phyloP scores from a whole-genome alignment of 1,139 yeast genomes.

The Yamadazyma dendronema region DNA sequence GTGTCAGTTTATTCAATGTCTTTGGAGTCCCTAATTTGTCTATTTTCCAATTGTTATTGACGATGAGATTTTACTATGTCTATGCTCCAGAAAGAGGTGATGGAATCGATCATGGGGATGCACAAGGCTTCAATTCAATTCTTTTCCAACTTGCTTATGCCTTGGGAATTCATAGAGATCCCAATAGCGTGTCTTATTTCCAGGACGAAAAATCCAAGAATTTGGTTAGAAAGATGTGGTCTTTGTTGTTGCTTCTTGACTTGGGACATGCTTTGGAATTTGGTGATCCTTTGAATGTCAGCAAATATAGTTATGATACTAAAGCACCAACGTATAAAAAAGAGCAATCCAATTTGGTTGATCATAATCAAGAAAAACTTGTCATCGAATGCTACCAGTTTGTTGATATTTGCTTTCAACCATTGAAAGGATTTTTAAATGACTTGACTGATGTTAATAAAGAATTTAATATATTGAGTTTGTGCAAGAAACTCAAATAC shows the following conservation, averaged over 20 bases:
- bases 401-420: conserved; percentile 12
- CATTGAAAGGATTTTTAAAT: conserved; percentile 13
- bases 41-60: conserved; percentile 47
- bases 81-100: conserved; percentile 52
- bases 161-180: conserved; percentile 47
- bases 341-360: conserved; percentile 23
- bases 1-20: conserved; percentile 38
- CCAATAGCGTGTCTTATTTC: conserved; percentile 17
- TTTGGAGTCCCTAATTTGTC: conserved; percentile 40
- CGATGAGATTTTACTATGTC: conserved; percentile 36
- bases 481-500: conserved; percentile 14
- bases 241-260: conserved; percentile 29
- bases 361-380: conserved; percentile 25
- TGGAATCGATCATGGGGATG: conserved; percentile 50
- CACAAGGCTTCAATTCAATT: conserved; percentile 36
- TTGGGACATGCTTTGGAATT: conserved; percentile 32
- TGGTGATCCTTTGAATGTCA: conserved; percentile 38
- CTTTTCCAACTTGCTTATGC: conserved; percentile 43
- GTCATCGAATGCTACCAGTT: conserved; percentile 11
- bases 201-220: conserved; percentile 29
- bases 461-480: conserved; percentile 6
- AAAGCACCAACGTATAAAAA: conserved; percentile 21
- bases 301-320: conserved; percentile 32
- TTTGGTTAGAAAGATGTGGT: conserved; percentile 28
- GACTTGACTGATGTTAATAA: conserved; percentile 13